phyloP scores from a whole-genome alignment of 2,329 filamentous ascomycete genomes.

The Aureobasidium melanogenum region DNA sequence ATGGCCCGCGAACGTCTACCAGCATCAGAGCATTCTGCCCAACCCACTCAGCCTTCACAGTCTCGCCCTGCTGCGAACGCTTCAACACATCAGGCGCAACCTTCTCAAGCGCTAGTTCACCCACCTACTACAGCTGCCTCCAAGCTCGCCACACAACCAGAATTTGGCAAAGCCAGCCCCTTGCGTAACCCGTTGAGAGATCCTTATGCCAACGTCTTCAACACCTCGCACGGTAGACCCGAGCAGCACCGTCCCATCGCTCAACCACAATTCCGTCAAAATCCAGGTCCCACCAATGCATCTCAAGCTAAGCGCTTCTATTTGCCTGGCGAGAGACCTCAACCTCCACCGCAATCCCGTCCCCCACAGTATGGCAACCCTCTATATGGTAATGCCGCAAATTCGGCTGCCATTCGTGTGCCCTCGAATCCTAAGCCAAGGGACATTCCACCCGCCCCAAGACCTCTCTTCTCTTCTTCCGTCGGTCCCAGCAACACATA shows the following conservation, averaged over 20 bases:
- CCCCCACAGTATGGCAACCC: slow-evolving; percentile 4
- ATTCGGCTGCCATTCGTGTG: slow-evolving; percentile 29
- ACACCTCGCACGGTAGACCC: slow-evolving; percentile 30
- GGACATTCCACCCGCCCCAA: slow-evolving; percentile 42
- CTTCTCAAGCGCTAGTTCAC: slow-evolving; percentile 16
- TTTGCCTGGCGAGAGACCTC: slow-evolving; percentile 19
- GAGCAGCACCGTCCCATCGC: slow-evolving; percentile 13
- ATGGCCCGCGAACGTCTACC: slow-evolving; percentile 47
- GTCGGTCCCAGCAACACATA: slow-evolving; percentile 28
- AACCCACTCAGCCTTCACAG: slow-evolving; percentile 14
- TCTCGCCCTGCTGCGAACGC: background rate
- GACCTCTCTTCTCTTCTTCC: slow-evolving; percentile 46
- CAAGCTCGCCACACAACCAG: slow-evolving; percentile 23
- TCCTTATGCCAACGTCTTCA: slow-evolving; percentile 38
- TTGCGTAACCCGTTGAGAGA: slow-evolving; percentile 39
- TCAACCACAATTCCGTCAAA: slow-evolving; percentile 8
- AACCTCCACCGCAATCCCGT: background rate
- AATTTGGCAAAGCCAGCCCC: slow-evolving; percentile 53
- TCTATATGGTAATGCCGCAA: slow-evolving; percentile 4
- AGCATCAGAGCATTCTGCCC: slow-evolving; percentile 20
- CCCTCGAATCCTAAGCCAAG: slow-evolving; percentile 40
- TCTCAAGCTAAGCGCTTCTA: slow-evolving; percentile 16
- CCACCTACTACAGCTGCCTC: background rate
- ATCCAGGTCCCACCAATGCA: background rate
- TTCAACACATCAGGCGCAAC: background rate